Conservation (phyloP, 495 filamentous ascomycete species). For the Opeltia flavorubescens region DNA sequence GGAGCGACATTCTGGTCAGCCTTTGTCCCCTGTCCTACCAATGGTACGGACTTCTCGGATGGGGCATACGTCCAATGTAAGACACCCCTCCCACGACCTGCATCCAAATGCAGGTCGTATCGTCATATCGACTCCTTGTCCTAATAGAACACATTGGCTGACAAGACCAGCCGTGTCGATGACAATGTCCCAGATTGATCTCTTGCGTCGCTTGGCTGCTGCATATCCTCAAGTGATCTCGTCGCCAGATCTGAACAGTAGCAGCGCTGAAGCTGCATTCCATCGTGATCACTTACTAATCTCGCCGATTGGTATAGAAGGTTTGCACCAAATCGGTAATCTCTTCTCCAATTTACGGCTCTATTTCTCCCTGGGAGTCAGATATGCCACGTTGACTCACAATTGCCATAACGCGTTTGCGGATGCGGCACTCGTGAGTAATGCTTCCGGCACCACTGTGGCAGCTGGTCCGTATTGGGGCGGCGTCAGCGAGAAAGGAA, state of each 20-base stretch:
- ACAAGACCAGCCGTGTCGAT: constrained; percentile 40
- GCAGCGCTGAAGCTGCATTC: constrained; percentile 46
- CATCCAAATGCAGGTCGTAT: too few species aligned
- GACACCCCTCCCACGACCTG: constrained; percentile 8
- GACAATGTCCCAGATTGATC: constrained; percentile 74
- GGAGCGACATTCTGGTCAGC: constrained; percentile 85
- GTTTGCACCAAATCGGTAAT: constrained; percentile 91
- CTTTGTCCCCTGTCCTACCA: constrained; percentile 60
- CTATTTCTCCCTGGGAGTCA: constrained; percentile 67
- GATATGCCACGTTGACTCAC: constrained; percentile 82
- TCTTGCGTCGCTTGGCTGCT: constrained; percentile 53
- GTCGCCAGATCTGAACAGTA: constrained; percentile 37
- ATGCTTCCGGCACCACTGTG: constrained; percentile 15
- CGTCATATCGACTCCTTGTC: too few species aligned
- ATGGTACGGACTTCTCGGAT: constrained; percentile 57
- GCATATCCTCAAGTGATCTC: constrained; percentile 61
- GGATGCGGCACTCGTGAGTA: constrained; percentile 55
- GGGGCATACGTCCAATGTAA: constrained; percentile 48
- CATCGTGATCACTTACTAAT: constrained; percentile 40
- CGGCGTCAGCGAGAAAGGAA: constrained; percentile 58
- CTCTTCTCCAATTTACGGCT: constrained; percentile 59
- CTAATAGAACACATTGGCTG: background rate
- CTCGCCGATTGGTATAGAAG: constrained; percentile 73
- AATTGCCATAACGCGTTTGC: constrained; percentile 89
- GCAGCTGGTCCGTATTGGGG: constrained; percentile 33